Evolutionary conservation across 2,329 filamentous ascomycete genomes (phyloP).

Genomic region (Aspergillus puulaauensis): DNA sequence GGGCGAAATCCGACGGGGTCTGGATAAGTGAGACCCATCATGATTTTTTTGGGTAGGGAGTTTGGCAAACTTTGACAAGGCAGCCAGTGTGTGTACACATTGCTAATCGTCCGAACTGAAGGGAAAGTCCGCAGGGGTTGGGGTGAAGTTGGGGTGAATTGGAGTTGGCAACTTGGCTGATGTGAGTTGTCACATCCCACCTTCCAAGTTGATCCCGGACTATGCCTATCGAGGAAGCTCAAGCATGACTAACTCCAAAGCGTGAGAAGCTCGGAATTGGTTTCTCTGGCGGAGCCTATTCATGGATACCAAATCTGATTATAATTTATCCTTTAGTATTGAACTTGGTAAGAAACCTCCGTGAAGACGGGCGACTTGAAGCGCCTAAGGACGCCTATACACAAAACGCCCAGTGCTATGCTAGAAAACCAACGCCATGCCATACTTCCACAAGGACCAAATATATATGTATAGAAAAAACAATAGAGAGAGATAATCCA

Average conservation of each 20-base stretch:
- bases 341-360: background rate
- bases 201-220: background rate
- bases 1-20: too few relatives aligned
- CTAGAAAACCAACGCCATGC: slow-evolving; percentile 2
- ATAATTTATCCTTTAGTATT: background rate
- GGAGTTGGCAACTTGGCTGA: background rate
- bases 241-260: background rate
- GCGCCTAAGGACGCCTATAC: background rate
- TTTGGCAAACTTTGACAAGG: too few relatives aligned
- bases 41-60: too few relatives aligned
- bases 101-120: too few relatives aligned
- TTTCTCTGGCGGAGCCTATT: background rate
- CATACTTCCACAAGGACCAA: background rate
- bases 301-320: background rate
- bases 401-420: slow-evolving; percentile 6
- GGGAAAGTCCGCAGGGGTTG: background rate
- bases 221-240: slow-evolving; percentile 4
- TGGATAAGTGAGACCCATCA: too few relatives aligned
- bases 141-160: background rate
- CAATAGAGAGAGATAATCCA: background rate
- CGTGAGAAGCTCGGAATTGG: background rate
- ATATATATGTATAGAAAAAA: background rate
- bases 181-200: background rate
- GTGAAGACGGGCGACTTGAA: background rate
- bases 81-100: too few relatives aligned